Percentiles rank a stretch among this genome's conserved stretches.
Evolutionary conservation across 495 filamentous ascomycete genomes (phyloP).

Genomic region (Glonium stellatum): DNA sequence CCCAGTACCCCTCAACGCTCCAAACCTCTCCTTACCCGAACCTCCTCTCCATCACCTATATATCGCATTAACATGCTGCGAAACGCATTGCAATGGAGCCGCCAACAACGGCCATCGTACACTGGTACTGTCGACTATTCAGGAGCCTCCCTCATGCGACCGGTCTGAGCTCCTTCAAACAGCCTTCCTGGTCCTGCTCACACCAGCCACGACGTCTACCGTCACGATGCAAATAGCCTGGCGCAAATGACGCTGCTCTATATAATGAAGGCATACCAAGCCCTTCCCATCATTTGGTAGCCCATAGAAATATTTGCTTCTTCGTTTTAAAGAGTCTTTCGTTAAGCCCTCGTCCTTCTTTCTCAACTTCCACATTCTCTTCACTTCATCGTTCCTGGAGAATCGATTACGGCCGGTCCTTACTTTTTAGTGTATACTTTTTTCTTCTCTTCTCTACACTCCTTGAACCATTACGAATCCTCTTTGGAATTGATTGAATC

Average conservation of each 20-base stretch:
- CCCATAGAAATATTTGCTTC: slow-evolving; percentile 2
- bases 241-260: not conserved
- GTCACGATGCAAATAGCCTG: slow-evolving; percentile 1
- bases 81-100: not conserved
- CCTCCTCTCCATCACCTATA: not conserved
- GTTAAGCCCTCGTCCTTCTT: slow-evolving; percentile 10
- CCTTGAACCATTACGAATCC: slow-evolving; percentile 3
- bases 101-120: not conserved
- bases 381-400: slow-evolving; percentile 29
- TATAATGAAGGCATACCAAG: not conserved
- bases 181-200: not conserved
- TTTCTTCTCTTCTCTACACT: slow-evolving; percentile 5
- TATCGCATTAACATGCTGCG: not conserved
- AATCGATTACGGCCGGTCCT: slow-evolving; percentile 29
- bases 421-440: slow-evolving; percentile 13
- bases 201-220: not conserved
- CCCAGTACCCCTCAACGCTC: no score
- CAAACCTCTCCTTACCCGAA: not conserved
- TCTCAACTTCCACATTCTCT: slow-evolving; percentile 16
- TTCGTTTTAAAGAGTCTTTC: slow-evolving; percentile 15
- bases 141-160: slow-evolving; percentile 1
- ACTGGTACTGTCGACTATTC: not conserved
- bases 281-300: not conserved
- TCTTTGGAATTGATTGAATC: not conserved
- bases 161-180: slow-evolving; percentile 2